phyloP scores from a whole-genome alignment of 495 filamentous ascomycete genomes.

The Articulospora tetracladia region DNA sequence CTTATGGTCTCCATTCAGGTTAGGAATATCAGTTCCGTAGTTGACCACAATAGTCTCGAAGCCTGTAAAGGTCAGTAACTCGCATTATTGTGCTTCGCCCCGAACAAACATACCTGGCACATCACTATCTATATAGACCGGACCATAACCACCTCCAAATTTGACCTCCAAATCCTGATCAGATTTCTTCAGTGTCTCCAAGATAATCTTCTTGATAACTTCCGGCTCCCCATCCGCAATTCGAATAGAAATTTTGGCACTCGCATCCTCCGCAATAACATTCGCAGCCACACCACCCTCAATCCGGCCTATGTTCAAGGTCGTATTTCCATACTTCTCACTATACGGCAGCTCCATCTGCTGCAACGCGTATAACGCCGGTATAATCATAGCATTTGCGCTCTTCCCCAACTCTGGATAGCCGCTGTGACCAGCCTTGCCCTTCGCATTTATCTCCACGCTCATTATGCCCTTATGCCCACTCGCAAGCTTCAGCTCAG shows the following conservation, averaged over 20 bases:
- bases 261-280: constrained; percentile 73
- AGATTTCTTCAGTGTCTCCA: constrained; percentile 53
- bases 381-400: constrained; percentile 71
- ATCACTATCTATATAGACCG: constrained; percentile 74
- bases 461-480: constrained; percentile 83
- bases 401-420: constrained; percentile 83
- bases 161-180: constrained; percentile 56
- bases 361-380: constrained; percentile 59
- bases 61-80: constrained; percentile 38
- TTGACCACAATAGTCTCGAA: constrained; percentile 79
- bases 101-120: constrained; percentile 52
- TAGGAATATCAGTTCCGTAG: constrained; percentile 90
- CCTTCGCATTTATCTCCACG: constrained; percentile 60
- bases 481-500: constrained; percentile 76
- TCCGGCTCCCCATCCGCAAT: constrained; percentile 68
- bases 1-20: constrained; percentile 67
- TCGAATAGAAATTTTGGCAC: constrained; percentile 62
- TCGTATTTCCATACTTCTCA: constrained; percentile 77
- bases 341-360: constrained; percentile 66
- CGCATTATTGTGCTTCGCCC: too few species aligned
- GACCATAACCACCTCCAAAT: constrained; percentile 60
- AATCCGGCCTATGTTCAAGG: constrained; percentile 77
- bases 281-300: constrained; percentile 84
- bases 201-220: constrained; percentile 50
- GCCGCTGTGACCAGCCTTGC: constrained; percentile 81